Evolutionary conservation across 179 eudicot species (phyloP).

Genomic region (Nepenthes alata): DNA sequence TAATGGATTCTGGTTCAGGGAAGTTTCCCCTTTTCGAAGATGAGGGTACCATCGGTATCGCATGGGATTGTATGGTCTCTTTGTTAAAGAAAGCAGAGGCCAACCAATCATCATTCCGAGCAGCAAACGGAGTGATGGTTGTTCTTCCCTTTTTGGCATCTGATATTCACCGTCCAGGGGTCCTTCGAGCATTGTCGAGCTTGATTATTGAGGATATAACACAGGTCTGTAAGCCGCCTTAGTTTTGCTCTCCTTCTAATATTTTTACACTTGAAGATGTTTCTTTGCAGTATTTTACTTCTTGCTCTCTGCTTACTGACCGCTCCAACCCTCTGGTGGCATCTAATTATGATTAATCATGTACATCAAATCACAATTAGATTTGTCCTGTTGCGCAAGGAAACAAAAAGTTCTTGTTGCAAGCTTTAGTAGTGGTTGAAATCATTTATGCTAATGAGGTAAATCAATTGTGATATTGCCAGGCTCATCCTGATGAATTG

Average conservation of each 20-base stretch:
- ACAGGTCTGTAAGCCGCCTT: constrained; percentile 47
- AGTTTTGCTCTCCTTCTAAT: neutral
- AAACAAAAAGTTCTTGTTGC: neutral
- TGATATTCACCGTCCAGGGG: constrained; percentile 85
- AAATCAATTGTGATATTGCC: constrained; percentile 16
- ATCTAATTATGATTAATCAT: too few relatives aligned
- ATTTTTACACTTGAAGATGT: neutral
- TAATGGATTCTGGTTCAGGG: constrained; percentile 77
- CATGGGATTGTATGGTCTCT: constrained; percentile 98
- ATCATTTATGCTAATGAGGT: neutral
- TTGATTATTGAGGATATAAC: constrained; percentile 73
- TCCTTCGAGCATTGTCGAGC: constrained; percentile 80
- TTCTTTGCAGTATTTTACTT: too few relatives aligned
- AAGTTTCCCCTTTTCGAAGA: constrained; percentile 74
- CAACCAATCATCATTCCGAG: constrained; percentile 85
- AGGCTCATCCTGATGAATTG: constrained; percentile 92
- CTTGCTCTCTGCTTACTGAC: too few relatives aligned
- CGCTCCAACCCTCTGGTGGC: too few relatives aligned
- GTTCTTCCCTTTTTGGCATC: constrained; percentile 79
- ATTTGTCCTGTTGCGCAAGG: neutral
- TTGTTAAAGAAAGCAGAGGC: constrained; percentile 86
- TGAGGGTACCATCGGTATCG: constrained; percentile 57
- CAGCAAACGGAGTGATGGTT: constrained; percentile 69
- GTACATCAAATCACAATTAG: too few relatives aligned
- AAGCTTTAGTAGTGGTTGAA: neutral